These are phyloP conservation scores for Plasmodium berghei DNA, from an alignment of 169 alveolate species.

Conservation along the genomic window DNA sequence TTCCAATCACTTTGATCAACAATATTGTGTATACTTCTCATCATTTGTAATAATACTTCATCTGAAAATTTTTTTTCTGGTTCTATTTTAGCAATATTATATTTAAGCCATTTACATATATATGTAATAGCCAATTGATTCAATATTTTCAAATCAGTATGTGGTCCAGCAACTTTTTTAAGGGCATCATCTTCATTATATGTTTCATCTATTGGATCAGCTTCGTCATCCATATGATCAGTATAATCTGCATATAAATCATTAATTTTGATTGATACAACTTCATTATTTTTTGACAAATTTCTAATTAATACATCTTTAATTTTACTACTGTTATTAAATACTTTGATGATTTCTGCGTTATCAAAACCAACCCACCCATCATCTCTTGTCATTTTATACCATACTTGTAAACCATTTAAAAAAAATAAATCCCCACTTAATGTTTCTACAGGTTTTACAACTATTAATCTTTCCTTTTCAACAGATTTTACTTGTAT, in stretches of 20 bases:
- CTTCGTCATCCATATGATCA: constrained; percentile 19
- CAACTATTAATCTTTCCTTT: constrained; percentile 47
- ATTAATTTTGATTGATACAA: constrained; percentile 62
- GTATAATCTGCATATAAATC: constrained; percentile 73
- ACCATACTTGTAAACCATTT: constrained; percentile 71
- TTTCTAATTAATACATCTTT: constrained; percentile 62
- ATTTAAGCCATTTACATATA: constrained; percentile 89
- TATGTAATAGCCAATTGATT: constrained; percentile 89
- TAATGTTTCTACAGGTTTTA: constrained; percentile 58
- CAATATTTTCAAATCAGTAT: constrained; percentile 85
- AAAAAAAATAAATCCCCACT: constrained; percentile 51
- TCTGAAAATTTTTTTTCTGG: constrained; percentile 86
- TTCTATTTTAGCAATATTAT: constrained; percentile 88
- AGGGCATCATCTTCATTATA: constrained; percentile 34
- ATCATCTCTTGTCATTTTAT: constrained; percentile 72
- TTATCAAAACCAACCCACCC: constrained; percentile 75
- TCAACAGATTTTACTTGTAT: constrained; percentile 75
- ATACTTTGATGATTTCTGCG: constrained; percentile 68
- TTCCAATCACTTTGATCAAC: constrained; percentile 92
- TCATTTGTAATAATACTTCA: constrained; percentile 90
- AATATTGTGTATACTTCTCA: constrained; percentile 89
- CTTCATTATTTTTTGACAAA: constrained; percentile 76
- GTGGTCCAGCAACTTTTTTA: constrained; percentile 83
- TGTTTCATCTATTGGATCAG: constrained; percentile 52
- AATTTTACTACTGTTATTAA: constrained; percentile 48